Conservation (phyloP, 176 grass and related monocot species). For the bread wheat (Triticum aestivum) region DNA sequence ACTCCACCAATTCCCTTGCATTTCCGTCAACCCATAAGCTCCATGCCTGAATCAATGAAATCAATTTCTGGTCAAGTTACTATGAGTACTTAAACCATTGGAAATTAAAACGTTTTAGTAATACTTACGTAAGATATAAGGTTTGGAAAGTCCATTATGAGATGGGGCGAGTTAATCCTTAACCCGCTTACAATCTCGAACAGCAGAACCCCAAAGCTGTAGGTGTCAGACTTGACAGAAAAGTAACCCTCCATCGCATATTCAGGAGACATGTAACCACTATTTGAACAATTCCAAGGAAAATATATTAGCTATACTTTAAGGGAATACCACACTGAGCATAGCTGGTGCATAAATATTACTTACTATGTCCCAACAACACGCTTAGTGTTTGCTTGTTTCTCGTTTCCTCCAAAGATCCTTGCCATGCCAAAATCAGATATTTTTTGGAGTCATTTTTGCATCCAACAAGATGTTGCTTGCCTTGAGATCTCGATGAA, state of each 20-base stretch:
- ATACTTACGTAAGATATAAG: constrained; percentile 32
- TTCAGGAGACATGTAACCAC: constrained; percentile 58
- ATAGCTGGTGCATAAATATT: constrained; percentile 3
- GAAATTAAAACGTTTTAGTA: neutral
- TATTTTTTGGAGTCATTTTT: constrained; percentile 49
- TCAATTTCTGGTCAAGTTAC: neutral
- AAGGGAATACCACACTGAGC: no score
- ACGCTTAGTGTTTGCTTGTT: constrained; percentile 21
- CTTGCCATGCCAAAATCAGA: constrained; percentile 56
- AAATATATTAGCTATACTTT: neutral
- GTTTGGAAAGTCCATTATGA: neutral
- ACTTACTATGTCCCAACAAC: constrained; percentile 50
- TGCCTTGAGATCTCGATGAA: constrained; percentile 41
- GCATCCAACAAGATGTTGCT: constrained; percentile 49
- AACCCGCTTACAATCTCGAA: constrained; percentile 49
- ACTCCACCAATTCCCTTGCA: constrained; percentile 39
- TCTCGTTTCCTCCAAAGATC: constrained; percentile 32
- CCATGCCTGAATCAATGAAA: constrained; percentile 49
- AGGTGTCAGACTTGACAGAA: constrained; percentile 57
- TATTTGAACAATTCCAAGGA: neutral
- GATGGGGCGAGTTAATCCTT: constrained; percentile 26
- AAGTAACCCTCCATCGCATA: constrained; percentile 42
- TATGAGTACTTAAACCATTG: neutral
- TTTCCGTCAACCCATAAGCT: constrained; percentile 42
- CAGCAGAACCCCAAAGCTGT: constrained; percentile 55